phyloP scores from a whole-genome alignment of 148 eudicot species.

The Fagopyrum homotropicum region DNA sequence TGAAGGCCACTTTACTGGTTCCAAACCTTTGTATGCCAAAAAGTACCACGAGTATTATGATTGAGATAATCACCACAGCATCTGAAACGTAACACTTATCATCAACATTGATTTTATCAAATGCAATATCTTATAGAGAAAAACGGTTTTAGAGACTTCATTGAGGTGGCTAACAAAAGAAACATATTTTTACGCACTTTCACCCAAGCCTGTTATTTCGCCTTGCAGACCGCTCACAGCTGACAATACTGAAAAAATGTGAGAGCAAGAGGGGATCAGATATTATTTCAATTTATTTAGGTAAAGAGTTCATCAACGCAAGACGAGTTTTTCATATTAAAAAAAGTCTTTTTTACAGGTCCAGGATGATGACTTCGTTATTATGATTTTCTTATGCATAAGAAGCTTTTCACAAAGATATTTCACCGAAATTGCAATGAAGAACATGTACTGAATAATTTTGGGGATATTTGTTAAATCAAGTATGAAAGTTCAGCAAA shows the following conservation, averaged over 20 bases:
- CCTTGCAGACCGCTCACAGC: slow-evolving; percentile 97
- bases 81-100: slow-evolving; percentile 29
- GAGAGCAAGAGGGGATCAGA: neutral
- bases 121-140: neutral
- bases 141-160: neutral
- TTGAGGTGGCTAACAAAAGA: neutral
- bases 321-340: neutral
- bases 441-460: neutral
- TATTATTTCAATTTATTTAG: neutral
- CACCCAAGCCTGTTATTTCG: slow-evolving; percentile 68
- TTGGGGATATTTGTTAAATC: too few species aligned
- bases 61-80: slow-evolving; percentile 65
- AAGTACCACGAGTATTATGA: slow-evolving; percentile 73
- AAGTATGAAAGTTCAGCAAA: too few species aligned
- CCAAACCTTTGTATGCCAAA: slow-evolving; percentile 95
- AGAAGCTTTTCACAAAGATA: neutral
- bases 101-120: neutral
- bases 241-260: slow-evolving; percentile 72
- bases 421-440: neutral
- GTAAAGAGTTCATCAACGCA: neutral
- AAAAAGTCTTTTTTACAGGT: neutral
- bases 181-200: slow-evolving; percentile 46
- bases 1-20: slow-evolving; percentile 87
- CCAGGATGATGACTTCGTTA: neutral
- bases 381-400: neutral